A percentile compares a stretch with the other conserved stretches of the same genome.
Conservation (phyloP, 495 filamentous ascomycete species). For the Lasiosphaeria hispida region DNA sequence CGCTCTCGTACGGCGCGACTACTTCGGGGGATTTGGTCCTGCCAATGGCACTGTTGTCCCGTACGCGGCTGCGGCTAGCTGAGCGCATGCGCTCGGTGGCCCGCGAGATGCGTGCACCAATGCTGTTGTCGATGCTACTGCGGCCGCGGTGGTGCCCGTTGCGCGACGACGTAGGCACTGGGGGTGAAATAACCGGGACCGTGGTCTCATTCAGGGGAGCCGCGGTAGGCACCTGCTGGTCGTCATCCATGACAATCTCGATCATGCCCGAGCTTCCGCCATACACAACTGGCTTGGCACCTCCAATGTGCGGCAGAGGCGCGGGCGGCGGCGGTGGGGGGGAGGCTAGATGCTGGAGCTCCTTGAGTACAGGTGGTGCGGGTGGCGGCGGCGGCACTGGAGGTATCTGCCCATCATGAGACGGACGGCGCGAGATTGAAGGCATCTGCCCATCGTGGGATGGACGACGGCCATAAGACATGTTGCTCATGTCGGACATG, state of each 20-base stretch:
- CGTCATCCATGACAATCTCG: conserved; percentile 71
- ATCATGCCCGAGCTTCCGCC: conserved; percentile 60
- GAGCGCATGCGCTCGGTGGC: conserved; percentile 68
- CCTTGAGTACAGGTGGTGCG: conserved; percentile 63
- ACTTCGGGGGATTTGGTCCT: conserved; percentile 43
- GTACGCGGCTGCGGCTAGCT: conserved; percentile 50
- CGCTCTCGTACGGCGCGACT: conserved; percentile 56
- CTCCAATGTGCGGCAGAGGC: conserved; percentile 40
- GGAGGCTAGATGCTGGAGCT: conserved; percentile 77
- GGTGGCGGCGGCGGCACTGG: conserved; percentile 51
- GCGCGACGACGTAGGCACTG: conserved; percentile 35
- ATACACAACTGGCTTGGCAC: conserved; percentile 34
- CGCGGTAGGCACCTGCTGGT: conserved; percentile 34
- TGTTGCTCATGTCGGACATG: neutral
- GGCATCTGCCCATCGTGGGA: conserved; percentile 51
- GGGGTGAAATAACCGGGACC: conserved; percentile 36
- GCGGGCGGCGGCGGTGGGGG: conserved; percentile 68
- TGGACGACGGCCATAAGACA: conserved; percentile 34
- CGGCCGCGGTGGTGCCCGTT: conserved; percentile 63
- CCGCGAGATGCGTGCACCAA: conserved; percentile 57
- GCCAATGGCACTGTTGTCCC: conserved; percentile 14
- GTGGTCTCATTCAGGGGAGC: conserved; percentile 21
- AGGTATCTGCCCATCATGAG: conserved; percentile 37
- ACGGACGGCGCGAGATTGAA: conserved; percentile 29
- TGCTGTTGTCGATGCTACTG: conserved; percentile 61